A percentile compares a stretch with the other conserved stretches of the same genome.
phyloP scores from a whole-genome alignment of 108 stramenopile species.

The Nitzschia sp. region DNA sequence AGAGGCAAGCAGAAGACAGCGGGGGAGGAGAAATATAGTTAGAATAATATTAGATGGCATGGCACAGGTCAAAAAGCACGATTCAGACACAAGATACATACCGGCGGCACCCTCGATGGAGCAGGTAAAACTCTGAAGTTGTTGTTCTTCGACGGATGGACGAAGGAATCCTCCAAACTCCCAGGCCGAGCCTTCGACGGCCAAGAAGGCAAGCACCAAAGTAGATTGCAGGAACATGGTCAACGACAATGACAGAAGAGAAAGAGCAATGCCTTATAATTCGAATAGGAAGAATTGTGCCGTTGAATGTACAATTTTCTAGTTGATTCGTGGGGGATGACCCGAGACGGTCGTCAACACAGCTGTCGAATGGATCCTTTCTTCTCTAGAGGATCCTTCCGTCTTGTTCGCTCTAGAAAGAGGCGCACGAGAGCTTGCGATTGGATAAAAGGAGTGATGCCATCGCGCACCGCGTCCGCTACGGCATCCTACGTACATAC shows the following conservation, averaged over 20 bases:
- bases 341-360: too few relatives aligned
- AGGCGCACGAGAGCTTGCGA: too few relatives aligned
- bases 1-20: background rate
- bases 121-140: conserved; percentile 10
- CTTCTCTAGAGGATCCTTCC: too few relatives aligned
- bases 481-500: too few relatives aligned
- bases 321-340: background rate
- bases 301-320: background rate
- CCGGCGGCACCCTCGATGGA: conserved; percentile 10
- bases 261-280: background rate
- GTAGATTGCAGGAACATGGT: background rate
- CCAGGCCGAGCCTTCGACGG: background rate
- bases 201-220: background rate
- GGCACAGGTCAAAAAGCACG: background rate
- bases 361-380: too few relatives aligned
- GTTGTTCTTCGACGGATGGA: background rate
- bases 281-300: too few relatives aligned
- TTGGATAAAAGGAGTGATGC: too few relatives aligned
- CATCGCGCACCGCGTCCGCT: too few relatives aligned
- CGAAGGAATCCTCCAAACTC: too few relatives aligned
- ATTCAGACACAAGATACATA: background rate
- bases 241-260: background rate
- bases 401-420: too few relatives aligned
- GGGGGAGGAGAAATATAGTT: background rate
- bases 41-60: background rate